phyloP scores from a whole-genome alignment of 345 rosid species.

The Trapa bicornis region DNA sequence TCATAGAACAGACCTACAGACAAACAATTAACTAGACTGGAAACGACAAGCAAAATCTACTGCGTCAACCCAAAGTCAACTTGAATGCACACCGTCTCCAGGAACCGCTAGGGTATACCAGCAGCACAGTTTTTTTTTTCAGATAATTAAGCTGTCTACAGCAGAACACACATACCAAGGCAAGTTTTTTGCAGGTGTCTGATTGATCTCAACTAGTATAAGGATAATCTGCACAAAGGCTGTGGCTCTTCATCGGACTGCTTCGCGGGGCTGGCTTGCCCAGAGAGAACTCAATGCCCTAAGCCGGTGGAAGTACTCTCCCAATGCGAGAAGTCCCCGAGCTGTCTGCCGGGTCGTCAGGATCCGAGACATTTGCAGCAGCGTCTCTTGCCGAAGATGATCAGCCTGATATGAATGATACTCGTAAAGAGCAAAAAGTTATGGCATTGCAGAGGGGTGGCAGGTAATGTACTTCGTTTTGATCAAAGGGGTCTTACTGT shows the following conservation, averaged over 20 bases:
- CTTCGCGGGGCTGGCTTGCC: slow-evolving; percentile 46
- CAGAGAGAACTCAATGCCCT: slow-evolving; percentile 57
- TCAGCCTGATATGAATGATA: slow-evolving; percentile 46
- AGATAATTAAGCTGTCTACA: slow-evolving; percentile 7
- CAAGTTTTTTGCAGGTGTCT: slow-evolving; percentile 3
- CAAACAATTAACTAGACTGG: neutral
- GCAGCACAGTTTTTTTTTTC: slow-evolving; percentile 17
- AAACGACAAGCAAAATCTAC: neutral
- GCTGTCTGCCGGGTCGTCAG: slow-evolving; percentile 70
- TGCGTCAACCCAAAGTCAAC: neutral
- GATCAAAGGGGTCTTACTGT: neutral
- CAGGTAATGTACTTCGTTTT: too few species aligned
- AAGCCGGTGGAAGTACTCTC: slow-evolving; percentile 74
- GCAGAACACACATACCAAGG: slow-evolving; percentile 9
- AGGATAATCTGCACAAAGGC: neutral
- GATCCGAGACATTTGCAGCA: slow-evolving; percentile 68
- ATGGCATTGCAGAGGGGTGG: too few species aligned
- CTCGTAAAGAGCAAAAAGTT: too few species aligned
- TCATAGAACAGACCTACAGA: neutral
- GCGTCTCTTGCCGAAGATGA: slow-evolving; percentile 67
- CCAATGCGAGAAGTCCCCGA: slow-evolving; percentile 64
- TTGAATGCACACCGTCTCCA: neutral
- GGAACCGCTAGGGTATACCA: slow-evolving; percentile 20
- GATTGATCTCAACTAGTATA: neutral
- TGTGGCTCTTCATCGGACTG: slow-evolving; percentile 20